Evolutionary conservation across 2,329 filamentous ascomycete species (phyloP).

Genomic region (Trichophyton benhamiae): DNA sequence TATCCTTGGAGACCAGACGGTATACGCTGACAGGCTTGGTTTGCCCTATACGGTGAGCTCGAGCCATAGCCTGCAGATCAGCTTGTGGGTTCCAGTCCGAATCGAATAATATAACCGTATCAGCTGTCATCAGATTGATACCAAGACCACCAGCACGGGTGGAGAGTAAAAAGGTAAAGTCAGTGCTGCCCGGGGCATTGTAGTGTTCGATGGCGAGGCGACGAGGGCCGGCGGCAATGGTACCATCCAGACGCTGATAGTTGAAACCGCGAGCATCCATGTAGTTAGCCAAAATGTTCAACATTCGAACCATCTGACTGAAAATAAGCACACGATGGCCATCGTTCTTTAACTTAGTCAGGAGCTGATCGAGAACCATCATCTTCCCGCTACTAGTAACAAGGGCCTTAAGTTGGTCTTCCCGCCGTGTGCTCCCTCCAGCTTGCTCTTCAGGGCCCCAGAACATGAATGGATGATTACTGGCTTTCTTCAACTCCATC

Average conservation of each 20-base stretch:
- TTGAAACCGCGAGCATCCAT: conserved; percentile 85
- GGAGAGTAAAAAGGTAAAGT: conserved; percentile 92
- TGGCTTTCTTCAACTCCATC: conserved; percentile 99
- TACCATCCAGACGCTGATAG: conserved; percentile 89
- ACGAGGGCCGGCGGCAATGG: conserved; percentile 74
- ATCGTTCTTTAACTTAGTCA: conserved; percentile 84
- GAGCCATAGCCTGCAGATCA: conserved; percentile 95
- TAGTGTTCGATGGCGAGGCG: conserved; percentile 96
- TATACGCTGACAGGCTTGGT: conserved; percentile 95
- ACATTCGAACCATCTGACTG: conserved; percentile 98
- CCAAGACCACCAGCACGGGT: conserved; percentile 89
- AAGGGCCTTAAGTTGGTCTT: conserved; percentile 81
- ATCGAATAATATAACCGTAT: conserved; percentile 89
- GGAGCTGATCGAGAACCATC: conserved; percentile 94
- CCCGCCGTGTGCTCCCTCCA: conserved; percentile 64
- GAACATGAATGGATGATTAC: conserved; percentile 98
- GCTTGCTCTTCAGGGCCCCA: conserved; percentile 82
- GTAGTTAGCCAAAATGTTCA: conserved; percentile 92
- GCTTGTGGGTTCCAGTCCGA: conserved; percentile 98
- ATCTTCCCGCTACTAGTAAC: conserved; percentile 98
- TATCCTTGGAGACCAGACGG: conserved; percentile 92
- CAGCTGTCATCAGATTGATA: conserved; percentile 91
- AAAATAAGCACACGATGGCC: conserved; percentile 95
- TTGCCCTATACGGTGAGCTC: conserved; percentile 94
- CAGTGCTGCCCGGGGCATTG: conserved; percentile 88